A percentile compares a stretch with the other conserved stretches of the same genome.
phyloP scores from a whole-genome alignment of 768 basidiomycete species.

The Pulveroboletus sp. region DNA sequence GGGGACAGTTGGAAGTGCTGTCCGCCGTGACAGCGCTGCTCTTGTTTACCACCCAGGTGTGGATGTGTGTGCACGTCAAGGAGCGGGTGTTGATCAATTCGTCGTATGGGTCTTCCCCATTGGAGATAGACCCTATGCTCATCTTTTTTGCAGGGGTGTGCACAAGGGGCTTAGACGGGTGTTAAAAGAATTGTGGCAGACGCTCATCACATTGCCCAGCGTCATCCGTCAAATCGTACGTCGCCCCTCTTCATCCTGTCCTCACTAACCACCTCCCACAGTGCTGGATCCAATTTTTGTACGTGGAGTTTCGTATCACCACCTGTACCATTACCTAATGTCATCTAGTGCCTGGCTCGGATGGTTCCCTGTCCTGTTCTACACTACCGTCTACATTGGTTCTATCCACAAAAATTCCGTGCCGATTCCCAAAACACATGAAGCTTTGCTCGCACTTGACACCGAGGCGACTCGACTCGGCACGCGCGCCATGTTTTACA shows the following conservation, averaged over 20 bases:
- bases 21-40: constrained; percentile 70
- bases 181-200: constrained; percentile 67
- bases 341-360: constrained; percentile 70
- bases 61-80: constrained; percentile 59
- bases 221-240: constrained; percentile 80
- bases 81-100: constrained; percentile 68
- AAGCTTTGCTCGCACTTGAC: constrained; percentile 41
- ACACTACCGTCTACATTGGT: constrained; percentile 83
- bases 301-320: constrained; percentile 24
- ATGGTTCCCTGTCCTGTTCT: constrained; percentile 93
- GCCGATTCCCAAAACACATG: constrained; percentile 27
- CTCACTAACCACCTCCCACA: constrained; percentile 29
- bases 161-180: constrained; percentile 38
- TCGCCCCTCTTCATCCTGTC: constrained; percentile 14
- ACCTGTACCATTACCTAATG: constrained; percentile 6
- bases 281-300: constrained; percentile 85
- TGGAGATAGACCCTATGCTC: not conserved
- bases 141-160: constrained; percentile 10
- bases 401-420: constrained; percentile 71
- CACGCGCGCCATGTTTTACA: constrained; percentile 78
- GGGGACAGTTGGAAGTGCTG: constrained; percentile 85
- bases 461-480: constrained; percentile 80
- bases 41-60: constrained; percentile 61
- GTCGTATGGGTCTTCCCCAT: constrained; percentile 17
- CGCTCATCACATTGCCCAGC: constrained; percentile 64